Evolutionary conservation across 495 filamentous ascomycete genomes (phyloP).

Genomic region (Trichoderma asperelloides): DNA sequence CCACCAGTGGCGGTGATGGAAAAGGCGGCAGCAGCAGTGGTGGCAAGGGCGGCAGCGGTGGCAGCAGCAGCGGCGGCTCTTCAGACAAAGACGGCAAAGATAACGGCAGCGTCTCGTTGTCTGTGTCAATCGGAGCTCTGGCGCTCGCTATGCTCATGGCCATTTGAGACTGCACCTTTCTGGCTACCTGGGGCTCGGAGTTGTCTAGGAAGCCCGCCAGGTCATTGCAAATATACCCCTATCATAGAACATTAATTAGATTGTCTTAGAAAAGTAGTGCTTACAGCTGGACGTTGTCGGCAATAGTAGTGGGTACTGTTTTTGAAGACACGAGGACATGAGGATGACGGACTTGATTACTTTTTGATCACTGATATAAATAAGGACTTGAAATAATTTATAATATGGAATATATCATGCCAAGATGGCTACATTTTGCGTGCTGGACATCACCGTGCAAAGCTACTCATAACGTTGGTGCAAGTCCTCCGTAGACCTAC

Average conservation of each 20-base stretch:
- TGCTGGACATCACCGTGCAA: no score
- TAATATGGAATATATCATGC: no score
- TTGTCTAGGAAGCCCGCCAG: neutral
- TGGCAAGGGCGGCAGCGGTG: neutral
- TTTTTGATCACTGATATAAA: no score
- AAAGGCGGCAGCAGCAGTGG: neutral
- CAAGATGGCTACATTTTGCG: no score
- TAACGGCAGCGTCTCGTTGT: neutral
- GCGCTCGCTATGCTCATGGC: conserved; percentile 3
- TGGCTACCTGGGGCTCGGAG: neutral
- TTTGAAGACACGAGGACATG: no score
- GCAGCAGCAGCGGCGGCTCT: neutral
- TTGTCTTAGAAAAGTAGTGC: neutral
- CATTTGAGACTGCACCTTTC: neutral
- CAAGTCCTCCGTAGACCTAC: no score
- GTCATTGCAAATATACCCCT: neutral
- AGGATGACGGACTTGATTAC: no score
- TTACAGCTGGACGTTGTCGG: neutral
- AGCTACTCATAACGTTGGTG: no score
- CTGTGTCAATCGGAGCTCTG: neutral
- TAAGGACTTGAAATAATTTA: no score
- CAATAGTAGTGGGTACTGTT: neutral
- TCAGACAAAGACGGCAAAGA: conserved; percentile 10
- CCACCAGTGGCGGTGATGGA: neutral
- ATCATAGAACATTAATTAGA: neutral